Evolutionary conservation across 805 yeast species (phyloP).

Genomic region (Ogataea nonfermentans): DNA sequence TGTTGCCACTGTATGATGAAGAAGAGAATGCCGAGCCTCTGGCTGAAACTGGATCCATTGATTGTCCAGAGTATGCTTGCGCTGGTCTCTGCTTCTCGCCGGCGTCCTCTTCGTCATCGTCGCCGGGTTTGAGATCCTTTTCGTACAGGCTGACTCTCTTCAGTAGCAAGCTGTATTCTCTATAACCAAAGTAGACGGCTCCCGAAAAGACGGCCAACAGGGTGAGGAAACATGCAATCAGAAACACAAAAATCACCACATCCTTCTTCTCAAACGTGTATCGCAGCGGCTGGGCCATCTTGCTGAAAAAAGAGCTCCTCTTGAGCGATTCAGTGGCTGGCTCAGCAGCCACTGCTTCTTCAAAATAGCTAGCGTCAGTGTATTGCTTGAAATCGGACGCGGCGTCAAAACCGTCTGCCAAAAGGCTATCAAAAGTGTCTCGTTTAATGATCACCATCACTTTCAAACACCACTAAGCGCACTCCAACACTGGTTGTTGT

Average conservation of each 20-base stretch:
- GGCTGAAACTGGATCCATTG: background rate
- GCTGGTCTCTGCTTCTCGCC: background rate
- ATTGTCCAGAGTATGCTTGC: background rate
- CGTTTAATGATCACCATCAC: conserved; percentile 7
- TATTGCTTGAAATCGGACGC: conserved; percentile 15
- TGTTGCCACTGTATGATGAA: background rate
- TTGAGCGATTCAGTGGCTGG: conserved; percentile 11
- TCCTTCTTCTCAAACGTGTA: conserved; percentile 19
- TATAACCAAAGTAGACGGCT: conserved; percentile 18
- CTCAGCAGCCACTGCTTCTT: conserved; percentile 6
- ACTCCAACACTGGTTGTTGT: background rate
- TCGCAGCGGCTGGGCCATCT: conserved; percentile 15
- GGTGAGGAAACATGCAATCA: conserved; percentile 15
- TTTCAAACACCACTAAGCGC: conserved; percentile 6
- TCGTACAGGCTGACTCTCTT: conserved; percentile 16
- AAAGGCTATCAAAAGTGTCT: conserved; percentile 13
- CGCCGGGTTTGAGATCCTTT: conserved; percentile 7
- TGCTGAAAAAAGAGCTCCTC: conserved; percentile 11
- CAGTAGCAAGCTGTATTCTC: conserved; percentile 17
- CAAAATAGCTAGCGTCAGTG: conserved; percentile 6
- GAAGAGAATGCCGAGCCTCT: conserved; percentile 1
- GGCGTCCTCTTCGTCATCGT: conserved; percentile 1
- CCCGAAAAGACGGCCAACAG: conserved; percentile 17
- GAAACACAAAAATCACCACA: conserved; percentile 14
- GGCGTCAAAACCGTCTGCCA: conserved; percentile 8